These are phyloP conservation scores for Moesziomyces globuligerus DNA, from an alignment of 1,284 basidiomycete genomes.

Conservation along the genomic window DNA sequence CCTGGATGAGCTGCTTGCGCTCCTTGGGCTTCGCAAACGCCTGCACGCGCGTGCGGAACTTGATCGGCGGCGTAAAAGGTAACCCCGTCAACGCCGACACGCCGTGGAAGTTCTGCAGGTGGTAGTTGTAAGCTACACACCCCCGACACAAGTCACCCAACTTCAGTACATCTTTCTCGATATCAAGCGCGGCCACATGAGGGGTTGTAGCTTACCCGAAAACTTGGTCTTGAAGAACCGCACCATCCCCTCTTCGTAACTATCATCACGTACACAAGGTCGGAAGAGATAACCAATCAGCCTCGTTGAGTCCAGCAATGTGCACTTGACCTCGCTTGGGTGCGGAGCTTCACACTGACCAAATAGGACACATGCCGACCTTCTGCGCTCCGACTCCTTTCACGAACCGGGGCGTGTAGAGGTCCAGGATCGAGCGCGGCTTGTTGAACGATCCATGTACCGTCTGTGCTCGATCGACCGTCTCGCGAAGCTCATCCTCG, in stretches of 20 bases:
- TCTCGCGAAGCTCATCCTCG: slow-evolving; percentile 14
- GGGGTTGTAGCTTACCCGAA: slow-evolving; percentile 28
- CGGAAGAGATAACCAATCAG: not conserved
- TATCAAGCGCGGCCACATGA: too few species aligned
- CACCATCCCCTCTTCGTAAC: slow-evolving; percentile 41
- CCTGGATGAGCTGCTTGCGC: slow-evolving; percentile 24
- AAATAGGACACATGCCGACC: slow-evolving; percentile 54
- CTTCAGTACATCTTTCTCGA: too few species aligned
- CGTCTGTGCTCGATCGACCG: slow-evolving; percentile 20
- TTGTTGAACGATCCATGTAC: slow-evolving; percentile 34
- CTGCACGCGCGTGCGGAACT: slow-evolving; percentile 16
- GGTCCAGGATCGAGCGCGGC: slow-evolving; percentile 44
- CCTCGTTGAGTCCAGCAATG: not conserved
- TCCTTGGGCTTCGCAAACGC: slow-evolving; percentile 20
- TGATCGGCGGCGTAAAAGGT: slow-evolving; percentile 46
- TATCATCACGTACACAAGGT: not conserved
- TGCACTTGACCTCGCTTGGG: not conserved
- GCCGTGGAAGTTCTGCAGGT: slow-evolving; percentile 52
- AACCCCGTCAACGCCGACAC: slow-evolving; percentile 35
- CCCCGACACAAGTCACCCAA: too few species aligned
- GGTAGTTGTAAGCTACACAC: slow-evolving; percentile 52
- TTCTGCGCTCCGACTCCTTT: slow-evolving; percentile 35
- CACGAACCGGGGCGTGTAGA: slow-evolving; percentile 54
- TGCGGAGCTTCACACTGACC: slow-evolving; percentile 22
- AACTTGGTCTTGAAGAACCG: slow-evolving; percentile 50